Percentiles rank a stretch among this genome's conserved stretches.
These are phyloP conservation scores for Agrocybe pediades DNA, from an alignment of 768 basidiomycete species.

Conservation along the genomic window DNA sequence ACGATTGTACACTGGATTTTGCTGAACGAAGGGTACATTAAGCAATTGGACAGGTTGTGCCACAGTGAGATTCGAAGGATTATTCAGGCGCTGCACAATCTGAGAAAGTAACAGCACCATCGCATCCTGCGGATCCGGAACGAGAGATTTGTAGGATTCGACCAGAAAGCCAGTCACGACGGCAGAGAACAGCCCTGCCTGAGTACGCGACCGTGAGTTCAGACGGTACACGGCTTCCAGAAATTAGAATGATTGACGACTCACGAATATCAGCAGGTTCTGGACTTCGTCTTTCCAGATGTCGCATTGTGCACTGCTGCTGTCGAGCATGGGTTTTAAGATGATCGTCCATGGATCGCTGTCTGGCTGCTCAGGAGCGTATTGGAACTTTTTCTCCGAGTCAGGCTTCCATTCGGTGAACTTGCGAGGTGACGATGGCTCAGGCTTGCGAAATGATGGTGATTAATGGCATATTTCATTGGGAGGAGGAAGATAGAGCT, in stretches of 20 bases:
- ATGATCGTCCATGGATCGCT: constrained; percentile 18
- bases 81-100: constrained; percentile 6
- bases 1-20: constrained; percentile 4
- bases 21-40: background rate
- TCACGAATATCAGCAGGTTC: constrained; percentile 27
- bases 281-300: constrained; percentile 29
- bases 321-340: constrained; percentile 12
- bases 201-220: background rate
- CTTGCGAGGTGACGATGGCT: no score
- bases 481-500: no score
- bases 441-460: no score
- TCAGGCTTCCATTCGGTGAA: no score
- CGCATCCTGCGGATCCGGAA: constrained; percentile 11
- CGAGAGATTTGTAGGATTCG: constrained; percentile 17
- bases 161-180: constrained; percentile 21
- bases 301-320: constrained; percentile 16
- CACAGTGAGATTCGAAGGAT: background rate
- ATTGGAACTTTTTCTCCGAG: background rate
- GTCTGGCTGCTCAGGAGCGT: constrained; percentile 15
- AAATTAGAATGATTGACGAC: constrained; percentile 6
- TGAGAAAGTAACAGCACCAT: constrained; percentile 9
- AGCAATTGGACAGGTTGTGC: background rate
- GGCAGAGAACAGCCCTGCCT: constrained; percentile 26
- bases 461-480: no score
- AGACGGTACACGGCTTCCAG: background rate